Base-by-base conservation (phyloP, 2,329 filamentous ascomycete genomes). In the Cladosporium sphaerospermum region DNA sequence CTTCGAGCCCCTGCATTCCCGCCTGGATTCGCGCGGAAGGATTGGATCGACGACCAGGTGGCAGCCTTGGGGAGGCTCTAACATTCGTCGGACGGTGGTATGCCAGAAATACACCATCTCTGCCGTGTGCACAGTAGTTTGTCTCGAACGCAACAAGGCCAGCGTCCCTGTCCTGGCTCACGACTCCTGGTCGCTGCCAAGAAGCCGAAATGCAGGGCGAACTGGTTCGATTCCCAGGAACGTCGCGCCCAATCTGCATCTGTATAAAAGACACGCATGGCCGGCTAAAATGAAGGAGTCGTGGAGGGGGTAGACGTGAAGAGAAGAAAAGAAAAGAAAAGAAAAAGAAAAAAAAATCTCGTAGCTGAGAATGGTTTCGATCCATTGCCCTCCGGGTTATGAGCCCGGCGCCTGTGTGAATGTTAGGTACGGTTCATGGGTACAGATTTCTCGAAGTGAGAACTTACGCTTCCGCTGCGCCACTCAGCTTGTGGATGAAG, bases 331-430 rank as follows among this genome's bases (percentile, higher is more conserved):
- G 3, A 36, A 45, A 16, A 9, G 19, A 19, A 41, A 11, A 37
- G 13, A 19, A 23, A 32, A 45, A 40, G 13, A 28, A 19, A 23
- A 32, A 45, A 40, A 18, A 28, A 44, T 11, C 4, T 31, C 11
- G n/a, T 53, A 53, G 50, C 50, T 53, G 50, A 53, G 50, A 53
- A 53, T 53, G 50, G 50, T 53, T 53, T 53, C 50, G 50, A 53
- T 53, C 50, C 50, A 53, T 53, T 53, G 50, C 50, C 50, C 50
- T 53, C 50, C 50, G 50, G 50, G 50, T 53, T 53, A 53, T 53
- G 50, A 53, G 50, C 50, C 50, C 50, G 50, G 50, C 47, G 10
- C n/a, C 23, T 47, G 9, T 2, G 8, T 9, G 11, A 13, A 23
- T 47, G 45, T 47, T 23, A 47, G 45, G 28, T 9, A 8, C 18